These are phyloP conservation scores for Albugo candida DNA, from an alignment of 352 stramenopile genomes.

Conservation along the genomic window DNA sequence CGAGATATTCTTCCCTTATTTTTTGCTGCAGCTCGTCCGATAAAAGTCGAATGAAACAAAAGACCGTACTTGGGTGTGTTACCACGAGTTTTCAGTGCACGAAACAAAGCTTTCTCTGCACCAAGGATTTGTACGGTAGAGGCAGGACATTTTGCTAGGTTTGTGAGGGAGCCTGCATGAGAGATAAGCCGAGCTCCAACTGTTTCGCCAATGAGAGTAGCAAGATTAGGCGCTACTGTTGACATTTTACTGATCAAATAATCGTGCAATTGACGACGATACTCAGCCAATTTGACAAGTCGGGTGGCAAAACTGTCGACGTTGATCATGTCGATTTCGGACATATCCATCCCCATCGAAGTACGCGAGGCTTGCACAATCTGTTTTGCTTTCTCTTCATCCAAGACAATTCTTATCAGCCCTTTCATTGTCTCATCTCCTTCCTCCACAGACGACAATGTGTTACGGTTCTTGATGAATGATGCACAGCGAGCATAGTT, in stretches of 20 bases:
- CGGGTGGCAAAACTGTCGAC: conserved; percentile 97
- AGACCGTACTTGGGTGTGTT: conserved; percentile 99
- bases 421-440: conserved; percentile 58
- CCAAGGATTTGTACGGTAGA: conserved; percentile 99
- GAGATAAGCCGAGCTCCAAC: conserved; percentile 99
- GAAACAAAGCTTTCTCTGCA: conserved; percentile 99
- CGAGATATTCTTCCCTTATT: conserved; percentile 99
- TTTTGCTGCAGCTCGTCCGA: conserved; percentile 96
- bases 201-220: conserved; percentile 96
- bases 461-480: conserved; percentile 90
- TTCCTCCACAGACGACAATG: conserved; percentile 13
- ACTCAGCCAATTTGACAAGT: conserved; percentile 97
- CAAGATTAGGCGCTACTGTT: conserved; percentile 97
- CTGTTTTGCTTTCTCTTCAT: conserved; percentile 91
- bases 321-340: conserved; percentile 98
- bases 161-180: conserved; percentile 97
- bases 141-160: conserved; percentile 97
- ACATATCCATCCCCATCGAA: conserved; percentile 99
- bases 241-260: conserved; percentile 96
- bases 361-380: conserved; percentile 88
- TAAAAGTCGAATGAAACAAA: conserved; percentile 99
- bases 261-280: conserved; percentile 88
- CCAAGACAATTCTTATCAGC: conserved; percentile 87
- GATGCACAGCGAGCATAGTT: conserved; percentile 94
- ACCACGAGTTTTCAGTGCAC: conserved; percentile 98